These are phyloP conservation scores for Phytophthora pseudosyringae DNA, from an alignment of 352 stramenopile genomes.

Conservation along the genomic window DNA sequence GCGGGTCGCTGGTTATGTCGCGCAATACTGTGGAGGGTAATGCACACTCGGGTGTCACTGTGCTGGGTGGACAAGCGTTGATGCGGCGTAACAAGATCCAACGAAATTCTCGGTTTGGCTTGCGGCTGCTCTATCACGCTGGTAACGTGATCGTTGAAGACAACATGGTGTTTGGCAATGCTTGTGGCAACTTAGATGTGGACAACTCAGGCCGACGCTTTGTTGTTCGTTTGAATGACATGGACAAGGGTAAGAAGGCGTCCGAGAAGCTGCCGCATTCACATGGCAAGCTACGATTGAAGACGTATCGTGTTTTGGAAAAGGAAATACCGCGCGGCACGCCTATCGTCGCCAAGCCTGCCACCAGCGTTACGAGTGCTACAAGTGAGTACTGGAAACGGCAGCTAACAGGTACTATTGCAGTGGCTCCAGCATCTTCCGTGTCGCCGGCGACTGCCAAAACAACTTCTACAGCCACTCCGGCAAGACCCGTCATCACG, in stretches of 20 bases:
- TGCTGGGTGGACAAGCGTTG: slow-evolving; percentile 65
- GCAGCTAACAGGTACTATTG: slow-evolving; percentile 2
- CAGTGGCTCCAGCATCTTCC: slow-evolving; percentile 2
- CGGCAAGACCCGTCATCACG: slow-evolving; percentile 12
- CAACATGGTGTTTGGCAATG: slow-evolving; percentile 68
- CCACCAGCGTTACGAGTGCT: background rate
- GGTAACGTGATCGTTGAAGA: slow-evolving; percentile 79
- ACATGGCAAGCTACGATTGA: slow-evolving; percentile 54
- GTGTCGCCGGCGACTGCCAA: background rate
- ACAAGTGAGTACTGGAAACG: slow-evolving; percentile 32
- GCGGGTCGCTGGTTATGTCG: slow-evolving; percentile 65
- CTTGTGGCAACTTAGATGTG: slow-evolving; percentile 75
- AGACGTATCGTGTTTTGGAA: slow-evolving; percentile 45
- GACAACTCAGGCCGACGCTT: slow-evolving; percentile 81
- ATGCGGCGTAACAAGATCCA: slow-evolving; percentile 71
- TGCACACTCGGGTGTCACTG: slow-evolving; percentile 60
- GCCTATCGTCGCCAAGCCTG: background rate
- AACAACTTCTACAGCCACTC: background rate
- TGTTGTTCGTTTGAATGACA: slow-evolving; percentile 80
- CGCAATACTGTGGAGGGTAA: slow-evolving; percentile 66
- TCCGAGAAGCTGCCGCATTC: slow-evolving; percentile 58
- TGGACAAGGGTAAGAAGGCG: slow-evolving; percentile 61
- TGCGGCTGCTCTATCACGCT: slow-evolving; percentile 74
- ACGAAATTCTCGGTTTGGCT: slow-evolving; percentile 71
- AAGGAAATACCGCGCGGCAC: slow-evolving; percentile 25